A percentile compares a stretch with the other conserved stretches of the same genome.
Conservation (phyloP, 2,329 filamentous ascomycete species). For the Coniochaeta pulveracea region DNA sequence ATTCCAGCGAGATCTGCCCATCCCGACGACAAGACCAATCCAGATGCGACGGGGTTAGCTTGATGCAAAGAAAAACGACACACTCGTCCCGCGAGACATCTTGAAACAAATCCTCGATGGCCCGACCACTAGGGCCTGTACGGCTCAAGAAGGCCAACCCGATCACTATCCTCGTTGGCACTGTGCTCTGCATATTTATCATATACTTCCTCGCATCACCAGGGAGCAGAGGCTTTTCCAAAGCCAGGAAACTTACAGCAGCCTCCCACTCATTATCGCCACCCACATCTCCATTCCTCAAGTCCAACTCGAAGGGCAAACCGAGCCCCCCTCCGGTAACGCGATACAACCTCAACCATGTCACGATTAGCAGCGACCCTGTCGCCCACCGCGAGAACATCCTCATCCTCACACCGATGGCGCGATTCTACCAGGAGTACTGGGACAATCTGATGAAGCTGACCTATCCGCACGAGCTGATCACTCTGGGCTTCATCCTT, state of each 20-base stretch:
- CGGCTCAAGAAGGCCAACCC: conserved; percentile 75
- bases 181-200: conserved; percentile 61
- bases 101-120: conserved; percentile 25
- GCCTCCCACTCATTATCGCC: conserved; percentile 63
- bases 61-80: conserved; percentile 1
- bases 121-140: conserved; percentile 48
- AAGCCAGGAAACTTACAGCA: conserved; percentile 29
- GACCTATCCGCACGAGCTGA: conserved; percentile 84
- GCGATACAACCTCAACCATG: conserved; percentile 90
- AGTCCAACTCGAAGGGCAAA: conserved; percentile 41
- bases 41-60: conserved; percentile 1
- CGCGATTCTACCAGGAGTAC: conserved; percentile 86
- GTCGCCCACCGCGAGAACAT: conserved; percentile 73
- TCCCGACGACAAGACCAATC: not conserved
- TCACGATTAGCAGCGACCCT: conserved; percentile 71
- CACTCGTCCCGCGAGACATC: conserved; percentile 1
- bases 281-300: conserved; percentile 63
- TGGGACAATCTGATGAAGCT: conserved; percentile 87
- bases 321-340: conserved; percentile 69
- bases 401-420: conserved; percentile 85
- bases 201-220: conserved; percentile 50
- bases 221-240: conserved; percentile 21
- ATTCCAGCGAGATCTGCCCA: too few species aligned
- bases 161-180: conserved; percentile 61
- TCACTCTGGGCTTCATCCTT: conserved; percentile 91